Conservation (phyloP, 805 yeast genomes). For the Brettanomyces sp. region DNA sequence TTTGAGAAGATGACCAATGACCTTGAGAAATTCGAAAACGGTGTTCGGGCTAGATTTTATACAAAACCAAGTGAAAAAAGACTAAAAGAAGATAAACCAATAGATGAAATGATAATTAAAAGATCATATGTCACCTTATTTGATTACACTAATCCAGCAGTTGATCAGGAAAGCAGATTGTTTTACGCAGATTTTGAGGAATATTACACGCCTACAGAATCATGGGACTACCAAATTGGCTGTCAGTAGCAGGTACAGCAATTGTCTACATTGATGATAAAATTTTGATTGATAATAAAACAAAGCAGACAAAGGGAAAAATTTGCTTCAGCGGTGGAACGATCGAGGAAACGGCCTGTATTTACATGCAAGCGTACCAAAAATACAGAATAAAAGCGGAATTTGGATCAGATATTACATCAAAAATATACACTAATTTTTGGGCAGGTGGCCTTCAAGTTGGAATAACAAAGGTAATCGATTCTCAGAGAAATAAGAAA, state of each 20-base stretch:
- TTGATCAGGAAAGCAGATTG: slow-evolving; percentile 8
- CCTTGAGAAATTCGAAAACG: slow-evolving; percentile 12
- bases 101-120: slow-evolving; percentile 20
- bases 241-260: slow-evolving; percentile 34
- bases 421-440: slow-evolving; percentile 13
- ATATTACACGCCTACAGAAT: slow-evolving; percentile 27
- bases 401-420: slow-evolving; percentile 33
- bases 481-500: slow-evolving; percentile 24
- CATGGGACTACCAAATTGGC: slow-evolving; percentile 32
- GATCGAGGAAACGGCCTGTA: background rate
- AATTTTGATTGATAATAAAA: slow-evolving; percentile 36
- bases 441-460: slow-evolving; percentile 19
- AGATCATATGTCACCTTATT: slow-evolving; percentile 12
- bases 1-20: slow-evolving; percentile 3
- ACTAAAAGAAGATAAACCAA: slow-evolving; percentile 11
- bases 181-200: slow-evolving; percentile 33
- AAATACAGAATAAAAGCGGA: slow-evolving; percentile 30
- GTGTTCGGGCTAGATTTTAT: slow-evolving; percentile 22
- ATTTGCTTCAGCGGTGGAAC: slow-evolving; percentile 27
- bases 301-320: slow-evolving; percentile 30
- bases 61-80: slow-evolving; percentile 17
- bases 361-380: slow-evolving; percentile 24
- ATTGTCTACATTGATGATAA: slow-evolving; percentile 32
- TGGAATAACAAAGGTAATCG: slow-evolving; percentile 21
- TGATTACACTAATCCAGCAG: slow-evolving; percentile 14